Evolutionary conservation across 2,329 filamentous ascomycete species (phyloP), one percentile per base, ranked within the genome.

Genomic region (Nemania abortiva): DNA sequence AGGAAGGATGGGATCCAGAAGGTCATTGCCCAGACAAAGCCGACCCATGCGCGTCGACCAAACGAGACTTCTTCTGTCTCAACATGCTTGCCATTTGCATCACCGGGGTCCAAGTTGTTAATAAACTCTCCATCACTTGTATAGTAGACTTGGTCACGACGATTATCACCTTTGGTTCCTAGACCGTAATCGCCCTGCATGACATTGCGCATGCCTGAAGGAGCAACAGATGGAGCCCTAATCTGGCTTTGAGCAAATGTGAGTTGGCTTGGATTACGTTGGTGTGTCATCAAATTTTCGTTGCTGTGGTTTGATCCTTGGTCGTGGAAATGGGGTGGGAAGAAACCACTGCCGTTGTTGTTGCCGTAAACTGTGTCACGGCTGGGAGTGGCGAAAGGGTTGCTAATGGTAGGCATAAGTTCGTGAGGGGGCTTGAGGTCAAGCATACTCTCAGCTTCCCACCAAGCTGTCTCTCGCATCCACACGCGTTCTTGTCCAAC

Each of bases 381-480:
- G 53, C 83, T 86, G 31, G 86, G 85, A 31, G 81, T 76, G 68
- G 80, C 77, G 65, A 75, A 74, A 22, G 81, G 77, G 57, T 79
- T 77, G 57, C 77, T 76, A 15, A 74, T 70, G 45, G 72, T 70
- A 47, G 71, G 67, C 42, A 74, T 71, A 53, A 80, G 80, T 49
- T 74, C 74, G 34, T 89, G 87, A 62, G 87, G 84, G 1, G 91
- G 89, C 81, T 96, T 95, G 75, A 97, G 85, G 77, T 99, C 96
- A 31, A 98, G 90, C 92, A 98, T 97, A 70, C 89, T 93, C 82
- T 99, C 96, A 5, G 95, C 95, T 81, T 98, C 95, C 95, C 95
- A 98, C 95, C 96, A 99, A 1, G 95, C 92, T 66, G 85, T 87
- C 81, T 99, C 96, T 58, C 95, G 89, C 84, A 98, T 95, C 96